phyloP scores from a whole-genome alignment of 768 basidiomycete species.

The Calocybe indica region DNA sequence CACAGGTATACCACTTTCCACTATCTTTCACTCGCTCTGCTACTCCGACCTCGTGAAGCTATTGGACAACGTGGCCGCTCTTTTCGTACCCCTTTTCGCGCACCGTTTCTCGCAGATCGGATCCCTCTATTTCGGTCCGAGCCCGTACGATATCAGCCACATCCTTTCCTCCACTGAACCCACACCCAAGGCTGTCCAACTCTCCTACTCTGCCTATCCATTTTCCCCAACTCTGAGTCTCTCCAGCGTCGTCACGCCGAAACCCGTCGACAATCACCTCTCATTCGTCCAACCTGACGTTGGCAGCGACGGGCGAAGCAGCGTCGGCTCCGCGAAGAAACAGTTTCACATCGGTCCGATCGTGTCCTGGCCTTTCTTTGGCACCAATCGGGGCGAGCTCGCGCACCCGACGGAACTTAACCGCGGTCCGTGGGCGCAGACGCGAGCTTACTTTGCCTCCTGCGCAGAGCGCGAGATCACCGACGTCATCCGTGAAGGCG shows the following conservation, averaged over 20 bases:
- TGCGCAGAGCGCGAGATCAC: constrained; percentile 68
- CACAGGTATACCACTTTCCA: constrained; percentile 61
- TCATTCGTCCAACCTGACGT: constrained; percentile 13
- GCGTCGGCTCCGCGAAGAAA: constrained; percentile 4
- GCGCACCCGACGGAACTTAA: constrained; percentile 62
- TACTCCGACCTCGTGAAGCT: constrained; percentile 60
- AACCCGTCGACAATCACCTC: constrained; percentile 7
- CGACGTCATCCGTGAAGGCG: constrained; percentile 72
- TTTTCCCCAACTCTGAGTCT: constrained; percentile 35
- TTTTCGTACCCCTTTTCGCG: constrained; percentile 69
- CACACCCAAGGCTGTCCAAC: constrained; percentile 37
- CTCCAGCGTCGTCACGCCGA: constrained; percentile 18
- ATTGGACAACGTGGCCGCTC: constrained; percentile 59
- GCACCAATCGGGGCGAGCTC: constrained; percentile 73
- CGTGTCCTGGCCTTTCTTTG: constrained; percentile 89
- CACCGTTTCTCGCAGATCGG: constrained; percentile 75
- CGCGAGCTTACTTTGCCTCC: constrained; percentile 53
- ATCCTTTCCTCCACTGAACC: constrained; percentile 27
- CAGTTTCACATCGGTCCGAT: constrained; percentile 71
- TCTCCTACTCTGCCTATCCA: constrained; percentile 36
- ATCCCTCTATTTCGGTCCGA: constrained; percentile 59
- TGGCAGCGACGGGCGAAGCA: not conserved
- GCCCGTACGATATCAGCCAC: constrained; percentile 16
- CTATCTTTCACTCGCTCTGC: constrained; percentile 65
- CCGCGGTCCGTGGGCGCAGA: constrained; percentile 73